Evolutionary conservation across 208 protist species (phyloP), one percentile per base, ranked within the genome.

Genomic region (Trypanosoma lewisi): DNA sequence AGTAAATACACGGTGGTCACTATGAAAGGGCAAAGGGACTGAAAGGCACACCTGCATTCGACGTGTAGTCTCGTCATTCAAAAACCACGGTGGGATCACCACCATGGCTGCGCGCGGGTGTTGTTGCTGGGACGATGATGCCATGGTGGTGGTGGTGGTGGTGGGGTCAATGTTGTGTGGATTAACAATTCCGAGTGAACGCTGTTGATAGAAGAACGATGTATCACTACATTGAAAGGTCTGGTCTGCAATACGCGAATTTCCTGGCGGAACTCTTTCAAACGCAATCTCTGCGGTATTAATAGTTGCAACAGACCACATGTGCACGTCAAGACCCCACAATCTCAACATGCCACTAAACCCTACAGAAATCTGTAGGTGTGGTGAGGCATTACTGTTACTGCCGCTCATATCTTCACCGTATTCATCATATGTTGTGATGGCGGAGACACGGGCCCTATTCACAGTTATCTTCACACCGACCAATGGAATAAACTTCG

Each of bases 21-120:
- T 68, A 25, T 70, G 55, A 73, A 91, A 91, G 6, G 78, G 70
- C 42, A 77, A 68, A 0, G 81, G 85, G 8, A 91, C 67, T 33
- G 85, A 91, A n/a, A 91, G 72, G 54, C 85, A 91, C 28, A 91
- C 23, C 51, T 78, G 85, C 76, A 91, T 81, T 42, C 70, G 77
- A 2, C 75, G 75, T 19, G 66, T 63, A 17, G 75, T 80, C 51
- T 80, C 76, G 19, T 76, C 53, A 12, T 28, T 21, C 7, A 91
- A 67, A 72, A 83, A 88, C 25, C 73, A 72, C 0, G 76, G 78
- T 9, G 85, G 82, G 17, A 88, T 60, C 19, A 91, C 64, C 17
- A 91, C 57, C 14, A 69, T 67, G 0, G 69, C 66, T 25, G 67
- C 19, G 19, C 34, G 19, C 4, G 37, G 28, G 21, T 17, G 44